These are phyloP conservation scores for Linnemannia schmuckeri DNA, from an alignment of 192 early-diverging fungal genomes.

Conservation along the genomic window DNA sequence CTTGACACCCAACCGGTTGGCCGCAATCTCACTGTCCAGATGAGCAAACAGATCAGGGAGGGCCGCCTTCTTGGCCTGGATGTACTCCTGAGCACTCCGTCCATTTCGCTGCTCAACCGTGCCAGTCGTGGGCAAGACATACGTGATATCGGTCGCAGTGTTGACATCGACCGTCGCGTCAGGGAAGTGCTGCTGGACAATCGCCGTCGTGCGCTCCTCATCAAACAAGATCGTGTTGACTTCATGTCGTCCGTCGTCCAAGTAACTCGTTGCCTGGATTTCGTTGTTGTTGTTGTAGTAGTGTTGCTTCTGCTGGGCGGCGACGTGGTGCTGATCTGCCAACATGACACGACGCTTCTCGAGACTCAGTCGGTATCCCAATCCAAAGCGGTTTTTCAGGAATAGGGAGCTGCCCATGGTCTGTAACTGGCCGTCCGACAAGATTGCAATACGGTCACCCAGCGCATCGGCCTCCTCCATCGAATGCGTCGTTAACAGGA, in stretches of 20 bases:
- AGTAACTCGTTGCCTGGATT: constrained; percentile 10
- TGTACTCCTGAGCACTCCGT: constrained; percentile 42
- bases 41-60: constrained; percentile 38
- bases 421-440: constrained; percentile 62
- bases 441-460: constrained; percentile 63
- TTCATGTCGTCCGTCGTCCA: not conserved
- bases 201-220: constrained; percentile 26
- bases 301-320: not conserved
- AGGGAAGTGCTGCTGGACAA: constrained; percentile 50
- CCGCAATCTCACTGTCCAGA: constrained; percentile 42
- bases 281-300: not conserved
- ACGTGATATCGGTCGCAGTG: constrained; percentile 53
- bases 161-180: constrained; percentile 52
- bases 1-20: constrained; percentile 44
- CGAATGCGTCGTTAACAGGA: constrained; percentile 73
- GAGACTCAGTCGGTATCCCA: constrained; percentile 66
- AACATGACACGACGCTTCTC: constrained; percentile 58
- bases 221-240: constrained; percentile 35
- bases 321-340: constrained; percentile 22
- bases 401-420: constrained; percentile 68
- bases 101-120: constrained; percentile 47
- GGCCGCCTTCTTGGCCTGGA: constrained; percentile 32
- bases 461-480: constrained; percentile 77
- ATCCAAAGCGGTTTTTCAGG: constrained; percentile 69
- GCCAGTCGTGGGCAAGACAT: constrained; percentile 45